A percentile compares a stretch with the other conserved stretches of the same genome.
Conservation (phyloP, 1,284 basidiomycete species). For the Trichosporon inkin region DNA sequence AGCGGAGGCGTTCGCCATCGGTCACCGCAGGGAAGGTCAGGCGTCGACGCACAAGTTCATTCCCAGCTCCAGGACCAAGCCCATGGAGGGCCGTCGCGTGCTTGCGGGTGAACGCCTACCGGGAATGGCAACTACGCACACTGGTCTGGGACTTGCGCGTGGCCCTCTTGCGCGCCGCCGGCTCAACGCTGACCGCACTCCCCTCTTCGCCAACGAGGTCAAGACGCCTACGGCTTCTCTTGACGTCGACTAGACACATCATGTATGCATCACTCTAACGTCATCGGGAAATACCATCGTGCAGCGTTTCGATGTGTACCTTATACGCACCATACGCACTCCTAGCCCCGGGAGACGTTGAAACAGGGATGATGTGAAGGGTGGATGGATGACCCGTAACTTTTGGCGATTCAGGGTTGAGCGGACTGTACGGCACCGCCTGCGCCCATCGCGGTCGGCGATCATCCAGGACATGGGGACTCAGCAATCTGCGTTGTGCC, state of each 20-base stretch:
- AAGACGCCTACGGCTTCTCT: not conserved
- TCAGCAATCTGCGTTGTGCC: not conserved
- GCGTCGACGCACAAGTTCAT: slow-evolving; percentile 8
- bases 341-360: not conserved
- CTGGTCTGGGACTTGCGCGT: slow-evolving; percentile 46
- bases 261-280: slow-evolving; percentile 13
- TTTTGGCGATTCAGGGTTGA: slow-evolving; percentile 4
- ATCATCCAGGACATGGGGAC: not conserved
- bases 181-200: slow-evolving; percentile 16
- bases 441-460: not conserved
- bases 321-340: not conserved
- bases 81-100: slow-evolving; percentile 27
- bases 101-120: slow-evolving; percentile 46
- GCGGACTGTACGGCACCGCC: slow-evolving; percentile 6
- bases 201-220: slow-evolving; percentile 14
- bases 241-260: slow-evolving; percentile 7
- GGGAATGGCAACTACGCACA: slow-evolving; percentile 36
- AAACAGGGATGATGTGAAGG: not conserved
- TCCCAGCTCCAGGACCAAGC: slow-evolving; percentile 13
- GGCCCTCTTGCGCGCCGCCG: slow-evolving; percentile 33
- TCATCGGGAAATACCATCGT: not conserved
- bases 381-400: not conserved
- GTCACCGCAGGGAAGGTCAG: slow-evolving; percentile 14
- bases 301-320: not conserved
- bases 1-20: slow-evolving; percentile 16